These are phyloP conservation scores for Irpex sp. DNA, from an alignment of 1,284 basidiomycete genomes.

Conservation along the genomic window DNA sequence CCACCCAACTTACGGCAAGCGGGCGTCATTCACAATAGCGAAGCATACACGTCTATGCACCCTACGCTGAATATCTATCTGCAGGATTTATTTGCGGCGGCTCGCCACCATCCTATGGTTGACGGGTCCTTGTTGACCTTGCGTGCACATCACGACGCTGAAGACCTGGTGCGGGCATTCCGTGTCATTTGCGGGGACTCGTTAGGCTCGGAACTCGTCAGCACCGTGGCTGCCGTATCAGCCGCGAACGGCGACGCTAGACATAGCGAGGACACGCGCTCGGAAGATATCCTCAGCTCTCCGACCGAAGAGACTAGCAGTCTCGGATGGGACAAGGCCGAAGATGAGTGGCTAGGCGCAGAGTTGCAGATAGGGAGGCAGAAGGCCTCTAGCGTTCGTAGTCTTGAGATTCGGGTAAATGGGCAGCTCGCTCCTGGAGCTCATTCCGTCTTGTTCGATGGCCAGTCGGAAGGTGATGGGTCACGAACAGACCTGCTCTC, in stretches of 20 bases:
- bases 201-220: conserved; percentile 22
- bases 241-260: background rate
- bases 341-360: conserved; percentile 16
- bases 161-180: conserved; percentile 57
- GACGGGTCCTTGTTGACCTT: conserved; percentile 66
- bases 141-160: conserved; percentile 54
- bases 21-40: conserved; percentile 12
- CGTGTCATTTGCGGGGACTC: conserved; percentile 58
- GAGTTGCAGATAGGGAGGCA: conserved; percentile 14
- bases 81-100: conserved; percentile 68
- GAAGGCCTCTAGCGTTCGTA: conserved; percentile 8
- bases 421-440: background rate
- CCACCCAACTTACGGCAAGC: conserved; percentile 14
- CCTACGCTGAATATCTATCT: conserved; percentile 57
- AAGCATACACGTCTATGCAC: conserved; percentile 40
- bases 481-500: conserved; percentile 1
- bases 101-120: conserved; percentile 64
- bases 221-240: conserved; percentile 13
- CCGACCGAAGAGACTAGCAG: background rate
- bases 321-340: background rate
- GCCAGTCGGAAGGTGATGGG: background rate
- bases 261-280: background rate
- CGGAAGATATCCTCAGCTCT: background rate
- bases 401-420: conserved; percentile 8
- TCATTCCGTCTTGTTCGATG: background rate